phyloP scores from a whole-genome alignment of 2,329 filamentous ascomycete species.

The Aulographum hederae region DNA sequence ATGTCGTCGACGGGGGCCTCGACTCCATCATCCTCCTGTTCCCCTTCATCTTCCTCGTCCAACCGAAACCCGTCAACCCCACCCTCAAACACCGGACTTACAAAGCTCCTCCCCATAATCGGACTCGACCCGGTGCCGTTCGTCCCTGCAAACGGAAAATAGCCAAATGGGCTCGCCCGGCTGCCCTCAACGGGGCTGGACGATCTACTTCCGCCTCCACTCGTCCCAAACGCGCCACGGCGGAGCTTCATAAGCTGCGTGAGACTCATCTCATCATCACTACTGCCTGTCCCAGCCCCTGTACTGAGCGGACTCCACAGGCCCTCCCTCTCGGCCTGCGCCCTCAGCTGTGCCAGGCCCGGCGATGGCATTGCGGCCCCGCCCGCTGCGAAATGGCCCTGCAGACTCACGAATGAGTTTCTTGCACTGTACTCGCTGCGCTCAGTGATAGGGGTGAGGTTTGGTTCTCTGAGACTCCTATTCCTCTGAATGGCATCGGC shows the following conservation, averaged over 20 bases:
- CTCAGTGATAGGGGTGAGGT: constrained; percentile 89
- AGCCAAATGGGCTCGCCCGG: constrained; percentile 15
- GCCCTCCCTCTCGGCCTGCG: too few species aligned
- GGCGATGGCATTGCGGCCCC: constrained; percentile 32
- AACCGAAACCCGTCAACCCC: neutral
- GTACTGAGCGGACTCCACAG: too few species aligned
- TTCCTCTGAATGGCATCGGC: constrained; percentile 43
- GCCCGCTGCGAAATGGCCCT: constrained; percentile 21
- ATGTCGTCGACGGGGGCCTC: too few species aligned
- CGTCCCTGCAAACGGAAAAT: constrained; percentile 17
- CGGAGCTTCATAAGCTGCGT: constrained; percentile 55
- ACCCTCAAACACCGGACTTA: neutral
- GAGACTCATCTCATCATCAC: constrained; percentile 53
- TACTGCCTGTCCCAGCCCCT: constrained; percentile 26
- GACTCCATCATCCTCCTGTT: too few species aligned
- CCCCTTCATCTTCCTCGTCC: neutral
- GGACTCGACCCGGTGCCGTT: constrained; percentile 6
- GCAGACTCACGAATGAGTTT: constrained; percentile 44
- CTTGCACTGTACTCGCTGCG: constrained; percentile 90
- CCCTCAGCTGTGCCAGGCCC: constrained; percentile 31
- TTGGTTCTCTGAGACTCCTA: constrained; percentile 72
- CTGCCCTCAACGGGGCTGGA: constrained; percentile 6
- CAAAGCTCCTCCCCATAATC: neutral
- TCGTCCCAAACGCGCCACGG: constrained; percentile 63
- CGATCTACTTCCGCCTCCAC: constrained; percentile 43